Conservation (phyloP, 2,329 filamentous ascomycete genomes). For the Sordariomycetes sp. region DNA sequence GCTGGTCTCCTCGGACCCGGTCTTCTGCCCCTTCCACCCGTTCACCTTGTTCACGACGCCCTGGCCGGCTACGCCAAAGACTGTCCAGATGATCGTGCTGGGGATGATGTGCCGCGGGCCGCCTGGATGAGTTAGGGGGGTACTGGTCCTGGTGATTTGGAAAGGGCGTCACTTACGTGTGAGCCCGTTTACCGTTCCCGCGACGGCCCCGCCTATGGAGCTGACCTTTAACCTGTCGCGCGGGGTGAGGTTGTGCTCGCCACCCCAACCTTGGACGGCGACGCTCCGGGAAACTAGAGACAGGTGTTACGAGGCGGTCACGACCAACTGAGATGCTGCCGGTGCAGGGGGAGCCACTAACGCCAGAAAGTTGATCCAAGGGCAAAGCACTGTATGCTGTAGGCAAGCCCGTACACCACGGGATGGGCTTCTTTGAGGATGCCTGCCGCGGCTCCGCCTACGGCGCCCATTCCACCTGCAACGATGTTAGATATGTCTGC, state of each 20-base stretch:
- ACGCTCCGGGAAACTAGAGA: slow-evolving; percentile 34
- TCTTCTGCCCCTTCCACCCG: slow-evolving; percentile 24
- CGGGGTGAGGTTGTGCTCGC: slow-evolving; percentile 39
- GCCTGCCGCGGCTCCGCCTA: slow-evolving; percentile 59
- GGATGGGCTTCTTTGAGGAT: slow-evolving; percentile 59
- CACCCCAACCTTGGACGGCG: slow-evolving; percentile 35
- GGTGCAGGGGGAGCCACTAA: slow-evolving; percentile 23
- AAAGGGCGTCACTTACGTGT: slow-evolving; percentile 29
- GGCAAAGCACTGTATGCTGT: slow-evolving; percentile 71
- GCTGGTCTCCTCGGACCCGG: slow-evolving; percentile 8
- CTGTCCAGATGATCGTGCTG: slow-evolving; percentile 36
- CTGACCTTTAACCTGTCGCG: slow-evolving; percentile 57
- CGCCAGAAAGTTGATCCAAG: slow-evolving; percentile 71
- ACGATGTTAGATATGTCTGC: background rate
- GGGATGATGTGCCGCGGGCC: slow-evolving; percentile 42
- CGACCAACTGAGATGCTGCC: background rate
- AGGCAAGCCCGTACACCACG: slow-evolving; percentile 59
- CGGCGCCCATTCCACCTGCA: slow-evolving; percentile 47
- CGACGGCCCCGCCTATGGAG: slow-evolving; percentile 58
- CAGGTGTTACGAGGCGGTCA: slow-evolving; percentile 6
- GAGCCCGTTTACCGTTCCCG: slow-evolving; percentile 49
- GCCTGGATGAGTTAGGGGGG: slow-evolving; percentile 20
- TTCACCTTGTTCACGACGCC: slow-evolving; percentile 20
- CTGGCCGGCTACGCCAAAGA: slow-evolving; percentile 28
- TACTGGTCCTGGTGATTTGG: background rate